Percentiles rank a stretch among this genome's conserved stretches.
Conservation (phyloP, 2,329 filamentous ascomycete genomes). For the Pestalotiopsis sp. region DNA sequence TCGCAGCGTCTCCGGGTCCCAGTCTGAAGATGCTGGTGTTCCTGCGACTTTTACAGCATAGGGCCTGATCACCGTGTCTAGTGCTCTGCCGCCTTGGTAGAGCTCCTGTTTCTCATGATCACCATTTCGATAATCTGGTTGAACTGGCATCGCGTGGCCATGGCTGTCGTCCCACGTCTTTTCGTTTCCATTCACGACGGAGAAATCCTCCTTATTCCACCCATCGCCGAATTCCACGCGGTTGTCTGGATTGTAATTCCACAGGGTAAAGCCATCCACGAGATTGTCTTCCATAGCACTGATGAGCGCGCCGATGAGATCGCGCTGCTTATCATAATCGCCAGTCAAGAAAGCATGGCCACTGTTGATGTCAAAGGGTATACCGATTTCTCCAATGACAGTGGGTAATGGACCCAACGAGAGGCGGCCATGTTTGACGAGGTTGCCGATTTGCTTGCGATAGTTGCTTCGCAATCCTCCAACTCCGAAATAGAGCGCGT, state of each 20-base stretch:
- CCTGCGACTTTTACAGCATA: slow-evolving; percentile 43
- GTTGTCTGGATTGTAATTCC: slow-evolving; percentile 43
- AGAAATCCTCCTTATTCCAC: slow-evolving; percentile 47
- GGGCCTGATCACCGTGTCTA: slow-evolving; percentile 41
- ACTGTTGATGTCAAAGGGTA: slow-evolving; percentile 42
- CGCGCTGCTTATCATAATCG: slow-evolving; percentile 38
- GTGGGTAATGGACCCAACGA: slow-evolving; percentile 36
- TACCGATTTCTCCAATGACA: slow-evolving; percentile 42
- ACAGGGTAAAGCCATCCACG: slow-evolving; percentile 37
- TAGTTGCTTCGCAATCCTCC: slow-evolving; percentile 40
- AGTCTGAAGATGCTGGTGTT: slow-evolving; percentile 33
- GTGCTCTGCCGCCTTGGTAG: slow-evolving; percentile 37
- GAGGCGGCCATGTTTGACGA: slow-evolving; percentile 32
- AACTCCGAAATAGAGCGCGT: slow-evolving; percentile 41
- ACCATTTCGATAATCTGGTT: slow-evolving; percentile 34
- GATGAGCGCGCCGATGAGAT: slow-evolving; percentile 40
- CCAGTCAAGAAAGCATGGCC: slow-evolving; percentile 37
- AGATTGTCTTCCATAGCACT: slow-evolving; percentile 41
- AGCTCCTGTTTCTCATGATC: slow-evolving; percentile 34
- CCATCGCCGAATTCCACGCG: slow-evolving; percentile 39
- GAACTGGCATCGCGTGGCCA: slow-evolving; percentile 13
- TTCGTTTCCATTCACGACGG: slow-evolving; percentile 38
- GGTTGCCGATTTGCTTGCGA: slow-evolving; percentile 36
- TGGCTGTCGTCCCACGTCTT: slow-evolving; percentile 29
- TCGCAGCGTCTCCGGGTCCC: slow-evolving; percentile 34